These are phyloP conservation scores for Boletus rubescentipes DNA, from an alignment of 768 basidiomycete genomes.

Conservation along the genomic window DNA sequence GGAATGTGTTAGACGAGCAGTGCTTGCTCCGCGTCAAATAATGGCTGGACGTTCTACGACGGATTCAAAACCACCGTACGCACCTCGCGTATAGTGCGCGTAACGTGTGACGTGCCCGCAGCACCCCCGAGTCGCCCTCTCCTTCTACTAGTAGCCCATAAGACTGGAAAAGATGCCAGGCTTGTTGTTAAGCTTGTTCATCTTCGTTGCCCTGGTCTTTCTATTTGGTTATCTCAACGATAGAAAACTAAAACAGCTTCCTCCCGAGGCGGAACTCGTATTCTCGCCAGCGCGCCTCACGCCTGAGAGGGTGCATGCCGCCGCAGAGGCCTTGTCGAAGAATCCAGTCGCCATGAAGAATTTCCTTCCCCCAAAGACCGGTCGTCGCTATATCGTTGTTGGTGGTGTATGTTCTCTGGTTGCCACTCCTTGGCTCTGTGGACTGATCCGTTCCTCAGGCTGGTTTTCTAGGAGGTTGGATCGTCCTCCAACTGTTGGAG, in stretches of 20 bases:
- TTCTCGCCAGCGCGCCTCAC: slow-evolving; percentile 56
- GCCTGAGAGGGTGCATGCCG: slow-evolving; percentile 39
- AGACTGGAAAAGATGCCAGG: slow-evolving; percentile 19
- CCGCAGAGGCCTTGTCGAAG: slow-evolving; percentile 38
- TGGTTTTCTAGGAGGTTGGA: slow-evolving; percentile 79
- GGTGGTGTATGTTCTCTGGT: slow-evolving; percentile 56
- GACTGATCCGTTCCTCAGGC: slow-evolving; percentile 39
- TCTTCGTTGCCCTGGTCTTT: slow-evolving; percentile 4
- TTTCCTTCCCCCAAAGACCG: slow-evolving; percentile 65
- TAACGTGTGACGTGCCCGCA: background rate
- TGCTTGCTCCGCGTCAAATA: too few relatives aligned
- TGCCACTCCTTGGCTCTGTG: background rate
- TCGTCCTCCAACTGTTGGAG: slow-evolving; percentile 62
- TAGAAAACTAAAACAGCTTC: slow-evolving; percentile 47
- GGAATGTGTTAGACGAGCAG: too few relatives aligned
- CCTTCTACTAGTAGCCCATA: background rate
- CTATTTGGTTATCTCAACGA: slow-evolving; percentile 56
- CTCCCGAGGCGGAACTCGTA: slow-evolving; percentile 40
- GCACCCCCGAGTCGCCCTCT: background rate
- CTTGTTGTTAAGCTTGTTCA: slow-evolving; percentile 7
- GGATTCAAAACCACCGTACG: background rate
- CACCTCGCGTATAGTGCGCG: background rate
- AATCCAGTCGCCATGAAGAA: slow-evolving; percentile 38
- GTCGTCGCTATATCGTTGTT: slow-evolving; percentile 71
- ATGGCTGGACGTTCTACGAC: too few relatives aligned